Evolutionary conservation across 2,329 filamentous ascomycete genomes (phyloP), one percentile per base, ranked within the genome.

Genomic region (Diaporthe longicolla): DNA sequence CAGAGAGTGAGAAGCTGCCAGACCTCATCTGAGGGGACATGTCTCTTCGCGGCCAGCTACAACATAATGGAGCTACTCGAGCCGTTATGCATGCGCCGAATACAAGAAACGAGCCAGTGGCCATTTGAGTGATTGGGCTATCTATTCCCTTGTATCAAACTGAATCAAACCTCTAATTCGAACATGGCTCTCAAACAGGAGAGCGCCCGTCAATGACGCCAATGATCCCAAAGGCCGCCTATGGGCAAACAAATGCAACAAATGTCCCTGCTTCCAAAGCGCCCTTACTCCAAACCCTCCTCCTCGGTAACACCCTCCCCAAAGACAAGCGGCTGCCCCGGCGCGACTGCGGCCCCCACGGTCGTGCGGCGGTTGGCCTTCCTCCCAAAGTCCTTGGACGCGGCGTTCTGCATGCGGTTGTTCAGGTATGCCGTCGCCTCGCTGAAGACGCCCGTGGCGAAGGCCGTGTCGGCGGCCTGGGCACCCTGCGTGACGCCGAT

Each of bases 401-500:
- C 85, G 21, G 78, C 78, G 19, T 82, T 81, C 10, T 83, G 81
- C 79, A 85, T 85, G 10, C 89, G 84, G 71, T 88, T 89, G 78
- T 91, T 91, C 24, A 91, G 83, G 68, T 86, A 87, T 5, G 84
- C 81, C 73, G 85, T 83, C 59, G 85, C 84, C 43, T 87, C 85
- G 43, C 84, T 82, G 37, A 89, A 80, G 48, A 82, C 78, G 54
- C 84, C 84, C 50, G 81, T 80, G 32, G 80, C 77, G 45, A 86
- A 76, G 21, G 83, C 82, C 6, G 80, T 79, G 54, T 74, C 54
- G 32, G 73, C 74, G 37, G 61, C 74, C 29, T 37, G 59, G 37
- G 50, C 29, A n/a, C 74, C 72, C 40, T 72, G 69, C n/a, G 74
- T 71, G 37, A 75, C 74, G 55, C 48, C 37, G 52, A 89, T 86